phyloP scores from a whole-genome alignment of 1,139 yeast species.

The Suhomyces panamericanus region DNA sequence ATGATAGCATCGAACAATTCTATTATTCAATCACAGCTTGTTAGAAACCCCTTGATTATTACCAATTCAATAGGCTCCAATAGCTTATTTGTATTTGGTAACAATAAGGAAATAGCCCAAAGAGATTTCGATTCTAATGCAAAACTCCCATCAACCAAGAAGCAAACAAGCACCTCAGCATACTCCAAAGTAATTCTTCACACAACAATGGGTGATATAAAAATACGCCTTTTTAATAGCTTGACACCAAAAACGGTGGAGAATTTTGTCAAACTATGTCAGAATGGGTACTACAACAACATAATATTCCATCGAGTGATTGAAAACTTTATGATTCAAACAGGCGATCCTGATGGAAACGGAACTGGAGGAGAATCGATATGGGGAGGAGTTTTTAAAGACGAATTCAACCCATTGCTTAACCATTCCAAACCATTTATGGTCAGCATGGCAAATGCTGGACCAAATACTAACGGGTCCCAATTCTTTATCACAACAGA shows the following conservation, averaged over 20 bases:
- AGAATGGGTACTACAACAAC: constrained; percentile 40
- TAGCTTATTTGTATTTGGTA: constrained; percentile 36
- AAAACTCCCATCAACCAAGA: constrained; percentile 8
- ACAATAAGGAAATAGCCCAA: constrained; percentile 17
- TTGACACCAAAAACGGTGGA: constrained; percentile 46
- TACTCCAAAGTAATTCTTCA: constrained; percentile 31
- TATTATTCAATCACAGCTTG: constrained; percentile 32
- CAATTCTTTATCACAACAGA: constrained; percentile 37
- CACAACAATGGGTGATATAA: constrained; percentile 49
- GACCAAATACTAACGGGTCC: constrained; percentile 32
- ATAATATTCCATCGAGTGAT: constrained; percentile 50
- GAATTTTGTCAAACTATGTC: constrained; percentile 41
- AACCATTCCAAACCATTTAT: constrained; percentile 42
- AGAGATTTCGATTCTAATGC: constrained; percentile 16
- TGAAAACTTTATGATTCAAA: constrained; percentile 52
- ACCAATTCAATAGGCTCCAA: constrained; percentile 30
- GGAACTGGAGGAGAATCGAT: constrained; percentile 51
- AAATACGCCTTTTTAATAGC: constrained; percentile 34
- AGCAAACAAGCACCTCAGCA: neutral
- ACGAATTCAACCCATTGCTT: constrained; percentile 41
- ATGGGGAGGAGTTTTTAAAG: constrained; percentile 46
- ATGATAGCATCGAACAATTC: constrained; percentile 40
- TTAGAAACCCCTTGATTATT: constrained; percentile 33
- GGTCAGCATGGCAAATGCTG: constrained; percentile 48
- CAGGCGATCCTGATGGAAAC: constrained; percentile 53